Base-by-base conservation (phyloP, 2,329 filamentous ascomycete species). In the Colletotrichum nymphaeae region DNA sequence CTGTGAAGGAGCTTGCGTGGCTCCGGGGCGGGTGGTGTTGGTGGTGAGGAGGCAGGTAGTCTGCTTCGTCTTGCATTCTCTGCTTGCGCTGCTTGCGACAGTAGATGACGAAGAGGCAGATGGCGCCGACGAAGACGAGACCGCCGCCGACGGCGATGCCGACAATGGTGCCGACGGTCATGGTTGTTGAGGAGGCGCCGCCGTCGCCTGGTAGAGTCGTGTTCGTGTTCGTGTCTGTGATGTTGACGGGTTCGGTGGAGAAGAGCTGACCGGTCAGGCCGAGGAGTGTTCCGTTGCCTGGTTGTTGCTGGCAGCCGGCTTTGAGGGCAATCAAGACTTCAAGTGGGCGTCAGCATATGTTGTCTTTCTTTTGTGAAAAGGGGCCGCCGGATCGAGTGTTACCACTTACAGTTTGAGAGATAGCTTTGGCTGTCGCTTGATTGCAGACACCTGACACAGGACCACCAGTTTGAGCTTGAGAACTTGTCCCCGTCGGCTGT, bases 321-420 rank as follows among this genome's bases (percentile, higher is more conserved):
- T 24, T 24, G 24, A 24, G 24, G 24, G 24, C 28, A 37, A 37
- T 37, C 35, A 37, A 37, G 35, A 37, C 35, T 37, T 12, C 14
- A 16, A 37, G 35, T 11, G 11, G 35, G 35, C 14, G 16, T 37
- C 35, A 37, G 35, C 11, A 12, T 37, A 19, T 22, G 16, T 52
- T 8, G 12, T 52, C 7, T 8, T 19, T 52, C 4, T 2, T 22
- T 19, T 52, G 46, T 26, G 16, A 46, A 2, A 30, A 32, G 28
- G 12, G n/a, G 5, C 22, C 30, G 30, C 7, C 8, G 53, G 22
- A 16, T 37, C 12, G 6, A 6, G 24, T 53, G 24, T 16, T 5
- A 11, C 1, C 0, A 63, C 86, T 74, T 78, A 89, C 88, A 89
- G 75, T 89, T 89, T 2, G 86, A 80, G 2, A 88, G 77, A 55